These are phyloP conservation scores for Talaromyces thailandensis DNA, from an alignment of 495 filamentous ascomycete genomes.

Conservation along the genomic window DNA sequence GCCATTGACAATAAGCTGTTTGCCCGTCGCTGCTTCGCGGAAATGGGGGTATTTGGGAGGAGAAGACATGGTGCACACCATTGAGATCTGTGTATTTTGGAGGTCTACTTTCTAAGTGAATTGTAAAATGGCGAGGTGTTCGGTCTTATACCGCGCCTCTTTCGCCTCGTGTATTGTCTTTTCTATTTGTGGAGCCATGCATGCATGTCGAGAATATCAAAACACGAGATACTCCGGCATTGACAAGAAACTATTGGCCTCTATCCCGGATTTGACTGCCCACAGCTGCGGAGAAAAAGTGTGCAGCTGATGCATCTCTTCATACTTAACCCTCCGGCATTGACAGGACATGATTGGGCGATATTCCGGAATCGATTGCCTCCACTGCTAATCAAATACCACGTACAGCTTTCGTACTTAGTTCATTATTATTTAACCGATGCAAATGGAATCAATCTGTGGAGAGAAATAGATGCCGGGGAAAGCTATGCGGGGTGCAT, in stretches of 20 bases:
- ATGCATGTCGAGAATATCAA: background rate
- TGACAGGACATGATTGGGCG: background rate
- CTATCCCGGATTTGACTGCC: background rate
- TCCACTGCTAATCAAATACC: background rate
- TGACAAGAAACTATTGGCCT: background rate
- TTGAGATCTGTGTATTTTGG: too few species aligned
- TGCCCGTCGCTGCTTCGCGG: conserved; percentile 14
- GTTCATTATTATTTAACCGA: background rate
- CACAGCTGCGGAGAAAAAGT: background rate
- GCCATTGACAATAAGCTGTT: conserved; percentile 37
- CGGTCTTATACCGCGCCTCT: too few species aligned
- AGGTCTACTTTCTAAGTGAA: too few species aligned
- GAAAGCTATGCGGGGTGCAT: background rate
- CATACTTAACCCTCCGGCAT: background rate
- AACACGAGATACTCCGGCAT: background rate
- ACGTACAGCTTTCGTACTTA: background rate
- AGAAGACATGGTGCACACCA: background rate
- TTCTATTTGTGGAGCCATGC: too few species aligned
- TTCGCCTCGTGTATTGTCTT: too few species aligned
- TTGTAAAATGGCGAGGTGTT: too few species aligned
- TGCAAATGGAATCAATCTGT: background rate
- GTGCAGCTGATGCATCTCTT: background rate
- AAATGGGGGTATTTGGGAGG: conserved; percentile 16
- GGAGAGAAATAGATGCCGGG: background rate
- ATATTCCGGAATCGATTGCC: background rate